Base-by-base conservation (phyloP, 78 protist genomes). In the Goniomonas avonlea region DNA sequence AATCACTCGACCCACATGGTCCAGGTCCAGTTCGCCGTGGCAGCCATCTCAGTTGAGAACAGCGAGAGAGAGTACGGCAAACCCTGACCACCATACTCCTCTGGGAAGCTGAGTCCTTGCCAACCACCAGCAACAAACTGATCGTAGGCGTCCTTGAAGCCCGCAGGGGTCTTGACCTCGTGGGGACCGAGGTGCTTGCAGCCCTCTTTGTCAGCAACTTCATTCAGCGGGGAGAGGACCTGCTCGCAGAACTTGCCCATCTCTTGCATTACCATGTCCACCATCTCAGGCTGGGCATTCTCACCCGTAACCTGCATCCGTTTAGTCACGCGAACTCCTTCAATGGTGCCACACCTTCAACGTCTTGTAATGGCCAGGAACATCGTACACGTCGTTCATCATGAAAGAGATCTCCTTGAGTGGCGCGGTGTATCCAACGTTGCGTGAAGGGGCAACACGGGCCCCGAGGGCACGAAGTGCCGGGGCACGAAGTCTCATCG, bases 141-240 rank as follows among this genome's bases (percentile, higher is more conserved):
- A 23, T 78, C 45, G 71, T 66, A 84, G 37, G 88, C 88, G 60
- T 73, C 88, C 71, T 84, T 84, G 81, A 70, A 84, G 32, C 88
- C 88, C 29, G 13, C 35, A 11, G 88, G 82, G 32, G 88, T 79
- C 70, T 37, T 74, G 21, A 78, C 56, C 31, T 56, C 47, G 61
- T 43, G 5, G 0, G 21, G 38, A 29, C 47, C 60, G 50, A 37
- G 41, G 58, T 41, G 34, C 40, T 11, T 47, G 60, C 50, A 70
- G 29, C 77, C 77, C 9, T 15, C 77, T 11, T 15, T 0, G 77
- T 70, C 77, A 0, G 39, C 77, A 2, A 21, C 60, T 15, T 29
- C 60, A 43, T 47, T 47, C 11, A 70, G 59, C 0, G 77, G 77
- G 7, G 59, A 35, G 27, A 70, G 77, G 47, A 34, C 77, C 27